phyloP scores from a whole-genome alignment of 805 yeast species.

The Pichia sporocuriosa region DNA sequence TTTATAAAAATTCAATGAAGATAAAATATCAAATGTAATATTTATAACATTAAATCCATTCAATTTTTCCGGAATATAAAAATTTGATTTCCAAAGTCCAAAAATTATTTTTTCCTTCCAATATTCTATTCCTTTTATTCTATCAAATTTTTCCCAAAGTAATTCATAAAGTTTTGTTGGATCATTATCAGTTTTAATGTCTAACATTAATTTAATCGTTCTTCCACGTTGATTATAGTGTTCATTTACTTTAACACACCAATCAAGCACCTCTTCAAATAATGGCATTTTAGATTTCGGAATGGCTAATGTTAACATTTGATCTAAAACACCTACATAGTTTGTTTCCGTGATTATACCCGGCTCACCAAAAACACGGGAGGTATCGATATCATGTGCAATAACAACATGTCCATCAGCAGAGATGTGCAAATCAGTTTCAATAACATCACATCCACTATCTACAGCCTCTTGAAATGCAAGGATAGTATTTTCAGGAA shows the following conservation, averaged over 20 bases:
- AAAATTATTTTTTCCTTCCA: conserved; percentile 32
- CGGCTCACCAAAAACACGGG: conserved; percentile 28
- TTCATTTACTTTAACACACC: conserved; percentile 30
- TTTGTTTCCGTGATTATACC: conserved; percentile 22
- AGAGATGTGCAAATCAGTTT: conserved; percentile 33
- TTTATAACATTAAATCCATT: conserved; percentile 23
- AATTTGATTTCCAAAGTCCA: conserved; percentile 32
- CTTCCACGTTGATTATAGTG: conserved; percentile 35
- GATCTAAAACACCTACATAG: conserved; percentile 24
- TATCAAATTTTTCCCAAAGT: conserved; percentile 21
- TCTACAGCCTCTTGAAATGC: conserved; percentile 31
- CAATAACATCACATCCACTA: conserved; percentile 30
- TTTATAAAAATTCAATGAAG: conserved; percentile 19
- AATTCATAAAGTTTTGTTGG: conserved; percentile 23
- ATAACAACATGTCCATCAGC: conserved; percentile 29
- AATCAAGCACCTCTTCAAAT: conserved; percentile 25
- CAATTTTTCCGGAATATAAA: conserved; percentile 24
- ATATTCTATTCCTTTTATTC: conserved; percentile 19
- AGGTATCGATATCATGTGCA: conserved; percentile 31
- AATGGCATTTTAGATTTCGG: conserved; percentile 32
- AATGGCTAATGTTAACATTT: conserved; percentile 24
- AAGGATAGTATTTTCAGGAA: conserved; percentile 33
- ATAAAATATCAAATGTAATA: conserved; percentile 25
- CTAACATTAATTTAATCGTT: conserved; percentile 35
- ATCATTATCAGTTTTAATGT: conserved; percentile 29